phyloP scores from a whole-genome alignment of 2,329 filamentous ascomycete species.

The Aspergillus sp. region DNA sequence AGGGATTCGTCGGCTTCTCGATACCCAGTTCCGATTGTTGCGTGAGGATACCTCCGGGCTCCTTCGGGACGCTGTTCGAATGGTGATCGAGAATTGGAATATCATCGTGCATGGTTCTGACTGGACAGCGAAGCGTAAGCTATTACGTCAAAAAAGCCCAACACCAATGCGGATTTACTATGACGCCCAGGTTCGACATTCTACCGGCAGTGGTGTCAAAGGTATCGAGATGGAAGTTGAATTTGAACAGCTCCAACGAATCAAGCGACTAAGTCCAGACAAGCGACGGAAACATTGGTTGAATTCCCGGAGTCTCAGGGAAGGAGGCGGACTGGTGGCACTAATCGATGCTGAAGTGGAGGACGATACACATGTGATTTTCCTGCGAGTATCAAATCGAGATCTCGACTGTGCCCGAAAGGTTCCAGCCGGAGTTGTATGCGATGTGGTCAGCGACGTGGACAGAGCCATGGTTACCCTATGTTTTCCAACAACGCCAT shows the following conservation, averaged over 20 bases:
- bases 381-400: conserved; percentile 6
- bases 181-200: not conserved
- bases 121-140: conserved; percentile 8
- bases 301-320: conserved; percentile 1
- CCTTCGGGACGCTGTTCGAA: conserved; percentile 8
- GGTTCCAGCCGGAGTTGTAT: not conserved
- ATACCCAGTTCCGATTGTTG: conserved; percentile 13
- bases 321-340: not conserved
- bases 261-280: not conserved
- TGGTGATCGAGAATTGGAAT: conserved; percentile 9
- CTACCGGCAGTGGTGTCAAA: not conserved
- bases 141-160: conserved; percentile 1
- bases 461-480: conserved; percentile 5
- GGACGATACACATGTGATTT: conserved; percentile 3
- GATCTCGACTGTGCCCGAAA: not conserved
- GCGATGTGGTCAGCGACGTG: not conserved
- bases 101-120: not conserved
- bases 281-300: conserved; percentile 8
- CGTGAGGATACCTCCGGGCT: conserved; percentile 13
- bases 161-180: conserved; percentile 9
- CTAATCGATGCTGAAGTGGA: conserved; percentile 6
- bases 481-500: not conserved
- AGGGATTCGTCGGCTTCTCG: conserved; percentile 12
- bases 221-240: conserved; percentile 10
- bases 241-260: conserved; percentile 8